Evolutionary conservation across 1,139 yeast species (phyloP).

Genomic region (Hyphopichia fennica): DNA sequence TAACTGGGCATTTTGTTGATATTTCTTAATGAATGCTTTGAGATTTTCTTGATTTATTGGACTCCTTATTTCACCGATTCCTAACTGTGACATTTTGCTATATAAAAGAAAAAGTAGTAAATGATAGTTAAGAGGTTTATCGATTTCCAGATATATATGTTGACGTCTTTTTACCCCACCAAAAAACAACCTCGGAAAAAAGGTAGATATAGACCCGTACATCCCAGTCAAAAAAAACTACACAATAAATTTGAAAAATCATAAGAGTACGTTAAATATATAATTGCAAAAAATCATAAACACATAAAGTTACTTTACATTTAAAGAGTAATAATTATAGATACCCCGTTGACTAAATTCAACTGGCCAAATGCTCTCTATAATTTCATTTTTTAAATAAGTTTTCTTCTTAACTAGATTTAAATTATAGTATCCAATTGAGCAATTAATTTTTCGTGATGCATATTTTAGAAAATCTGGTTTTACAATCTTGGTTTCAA

Average conservation of each 20-base stretch:
- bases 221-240: too few relatives aligned
- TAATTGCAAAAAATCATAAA: too few relatives aligned
- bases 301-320: constrained; percentile 26
- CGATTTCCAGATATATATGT: too few relatives aligned
- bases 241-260: background rate
- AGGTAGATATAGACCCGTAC: background rate
- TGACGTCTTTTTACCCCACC: background rate
- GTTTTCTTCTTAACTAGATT: constrained; percentile 34
- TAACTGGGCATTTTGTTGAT: background rate
- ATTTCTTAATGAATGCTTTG: constrained; percentile 16
- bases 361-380: constrained; percentile 62
- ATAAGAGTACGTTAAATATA: too few relatives aligned
- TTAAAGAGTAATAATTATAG: constrained; percentile 65
- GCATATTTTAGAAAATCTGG: constrained; percentile 66
- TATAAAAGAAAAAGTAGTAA: background rate
- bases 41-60: constrained; percentile 36
- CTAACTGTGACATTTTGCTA: background rate
- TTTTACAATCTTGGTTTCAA: constrained; percentile 52
- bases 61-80: constrained; percentile 32
- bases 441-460: constrained; percentile 60
- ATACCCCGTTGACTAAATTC: constrained; percentile 68
- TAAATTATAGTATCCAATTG: constrained; percentile 50
- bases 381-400: constrained; percentile 23
- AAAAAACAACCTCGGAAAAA: background rate
- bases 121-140: too few relatives aligned